These are phyloP conservation scores for Curvularia hawaiiensis DNA, from an alignment of 2,329 filamentous ascomycete species.

Conservation along the genomic window DNA sequence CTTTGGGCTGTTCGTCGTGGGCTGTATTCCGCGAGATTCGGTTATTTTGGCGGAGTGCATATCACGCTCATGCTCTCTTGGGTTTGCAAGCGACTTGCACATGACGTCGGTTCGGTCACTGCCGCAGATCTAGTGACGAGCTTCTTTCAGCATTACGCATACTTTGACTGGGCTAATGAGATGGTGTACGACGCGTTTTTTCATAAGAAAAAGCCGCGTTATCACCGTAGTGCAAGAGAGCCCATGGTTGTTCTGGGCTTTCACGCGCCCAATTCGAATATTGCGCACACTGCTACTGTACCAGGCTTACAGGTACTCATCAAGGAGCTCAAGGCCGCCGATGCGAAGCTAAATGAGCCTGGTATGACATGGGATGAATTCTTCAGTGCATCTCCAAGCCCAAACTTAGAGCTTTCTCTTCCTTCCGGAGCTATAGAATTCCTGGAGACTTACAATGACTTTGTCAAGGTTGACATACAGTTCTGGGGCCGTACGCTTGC, in stretches of 20 bases:
- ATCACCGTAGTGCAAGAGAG: constrained; percentile 62
- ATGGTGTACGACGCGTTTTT: constrained; percentile 67
- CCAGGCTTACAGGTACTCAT: constrained; percentile 59
- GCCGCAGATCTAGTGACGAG: constrained; percentile 60
- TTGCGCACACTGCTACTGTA: constrained; percentile 59
- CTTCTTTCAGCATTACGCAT: constrained; percentile 68
- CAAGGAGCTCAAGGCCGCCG: constrained; percentile 58
- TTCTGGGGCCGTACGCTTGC: constrained; percentile 67
- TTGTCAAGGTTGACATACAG: constrained; percentile 65
- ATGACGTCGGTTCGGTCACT: constrained; percentile 44
- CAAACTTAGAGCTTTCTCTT: not conserved
- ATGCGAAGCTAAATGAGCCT: constrained; percentile 45
- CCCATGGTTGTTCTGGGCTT: constrained; percentile 68
- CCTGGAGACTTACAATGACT: constrained; percentile 58
- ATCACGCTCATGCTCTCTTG: constrained; percentile 66
- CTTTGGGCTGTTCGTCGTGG: constrained; percentile 67
- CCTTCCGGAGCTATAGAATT: constrained; percentile 51
- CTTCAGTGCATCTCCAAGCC: constrained; percentile 14
- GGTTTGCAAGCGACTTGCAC: constrained; percentile 58
- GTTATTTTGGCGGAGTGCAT: constrained; percentile 69
- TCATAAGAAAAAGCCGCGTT: constrained; percentile 46
- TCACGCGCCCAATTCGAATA: constrained; percentile 66
- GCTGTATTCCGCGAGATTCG: constrained; percentile 68
- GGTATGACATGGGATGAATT: constrained; percentile 39
- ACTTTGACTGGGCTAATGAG: constrained; percentile 62